Evolutionary conservation across 306 rosid species (phyloP).

Genomic region (Lagenaria siceraria): DNA sequence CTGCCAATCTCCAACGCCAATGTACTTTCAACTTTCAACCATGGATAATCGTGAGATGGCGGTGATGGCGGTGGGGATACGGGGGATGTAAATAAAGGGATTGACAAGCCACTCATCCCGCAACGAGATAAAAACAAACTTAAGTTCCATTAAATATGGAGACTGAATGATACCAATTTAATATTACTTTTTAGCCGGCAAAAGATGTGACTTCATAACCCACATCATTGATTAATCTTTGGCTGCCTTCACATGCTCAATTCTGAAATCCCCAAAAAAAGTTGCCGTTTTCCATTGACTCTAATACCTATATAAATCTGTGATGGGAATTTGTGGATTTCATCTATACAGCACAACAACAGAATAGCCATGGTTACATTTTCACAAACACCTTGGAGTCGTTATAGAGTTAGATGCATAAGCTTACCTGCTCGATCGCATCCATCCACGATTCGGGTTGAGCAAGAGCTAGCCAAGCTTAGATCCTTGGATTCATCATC

Average conservation of each 20-base stretch:
- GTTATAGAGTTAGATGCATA: conserved; percentile 34
- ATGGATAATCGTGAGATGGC: conserved; percentile 3
- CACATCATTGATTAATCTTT: conserved; percentile 16
- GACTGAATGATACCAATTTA: conserved; percentile 10
- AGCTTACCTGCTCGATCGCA: conserved; percentile 69
- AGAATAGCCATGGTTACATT: conserved; percentile 23
- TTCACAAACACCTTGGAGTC: conserved; percentile 29
- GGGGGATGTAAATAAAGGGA: conserved; percentile 8
- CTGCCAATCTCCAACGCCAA: conserved; percentile 1
- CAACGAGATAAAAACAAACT: not conserved
- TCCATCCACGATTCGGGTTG: conserved; percentile 41
- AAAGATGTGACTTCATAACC: conserved; percentile 35
- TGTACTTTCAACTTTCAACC: conserved; percentile 13
- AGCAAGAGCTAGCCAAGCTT: conserved; percentile 47
- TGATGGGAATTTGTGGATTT: not conserved
- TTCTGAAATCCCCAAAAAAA: not conserved
- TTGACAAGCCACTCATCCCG: not conserved
- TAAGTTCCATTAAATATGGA: conserved; percentile 1
- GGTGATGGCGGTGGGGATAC: conserved; percentile 26
- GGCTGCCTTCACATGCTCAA: conserved; percentile 20
- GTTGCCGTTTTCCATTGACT: not conserved
- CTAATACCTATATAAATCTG: not conserved
- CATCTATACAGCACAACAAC: conserved; percentile 11
- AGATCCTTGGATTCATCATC: conserved; percentile 33
- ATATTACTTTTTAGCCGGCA: conserved; percentile 6